phyloP scores from a whole-genome alignment of 164 flowering plant species.

The Protea cynaroides region DNA sequence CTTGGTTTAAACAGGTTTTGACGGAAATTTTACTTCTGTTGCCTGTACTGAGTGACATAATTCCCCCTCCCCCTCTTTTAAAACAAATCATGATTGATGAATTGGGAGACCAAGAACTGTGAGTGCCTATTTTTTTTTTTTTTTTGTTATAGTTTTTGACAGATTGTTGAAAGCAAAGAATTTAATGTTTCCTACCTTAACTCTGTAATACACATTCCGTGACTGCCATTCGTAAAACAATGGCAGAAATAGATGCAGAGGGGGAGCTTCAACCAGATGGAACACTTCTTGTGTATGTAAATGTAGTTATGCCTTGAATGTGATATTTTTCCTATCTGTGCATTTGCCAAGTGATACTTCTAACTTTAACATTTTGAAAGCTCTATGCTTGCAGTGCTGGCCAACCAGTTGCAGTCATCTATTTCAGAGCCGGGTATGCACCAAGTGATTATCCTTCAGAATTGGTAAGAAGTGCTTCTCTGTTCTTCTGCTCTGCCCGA shows the following conservation, averaged over 20 bases:
- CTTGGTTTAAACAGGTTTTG: too few relatives aligned
- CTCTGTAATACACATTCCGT: slow-evolving; percentile 52
- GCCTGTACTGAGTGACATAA: too few relatives aligned
- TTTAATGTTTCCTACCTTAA: slow-evolving; percentile 26
- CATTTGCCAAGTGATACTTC: not conserved
- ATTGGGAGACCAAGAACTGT: too few relatives aligned
- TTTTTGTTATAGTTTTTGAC: too few relatives aligned
- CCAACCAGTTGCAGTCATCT: slow-evolving; percentile 48
- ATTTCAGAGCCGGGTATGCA: slow-evolving; percentile 74
- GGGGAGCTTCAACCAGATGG: slow-evolving; percentile 57
- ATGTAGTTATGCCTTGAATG: not conserved
- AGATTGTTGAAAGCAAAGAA: not conserved
- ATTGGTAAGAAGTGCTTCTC: slow-evolving; percentile 37
- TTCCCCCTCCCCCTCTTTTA: too few relatives aligned
- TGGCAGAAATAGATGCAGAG: slow-evolving; percentile 56
- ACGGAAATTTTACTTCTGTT: too few relatives aligned
- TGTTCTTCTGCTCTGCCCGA: too few relatives aligned
- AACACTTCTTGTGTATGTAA: slow-evolving; percentile 56
- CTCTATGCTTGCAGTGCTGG: slow-evolving; percentile 41
- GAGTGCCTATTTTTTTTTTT: too few relatives aligned
- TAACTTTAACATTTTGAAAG: slow-evolving; percentile 2
- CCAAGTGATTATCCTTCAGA: slow-evolving; percentile 78
- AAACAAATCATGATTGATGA: too few relatives aligned
- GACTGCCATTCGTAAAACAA: slow-evolving; percentile 48
- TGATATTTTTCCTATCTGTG: not conserved